phyloP scores from a whole-genome alignment of 1,284 basidiomycete species.

The Cryptococcus sp. region DNA sequence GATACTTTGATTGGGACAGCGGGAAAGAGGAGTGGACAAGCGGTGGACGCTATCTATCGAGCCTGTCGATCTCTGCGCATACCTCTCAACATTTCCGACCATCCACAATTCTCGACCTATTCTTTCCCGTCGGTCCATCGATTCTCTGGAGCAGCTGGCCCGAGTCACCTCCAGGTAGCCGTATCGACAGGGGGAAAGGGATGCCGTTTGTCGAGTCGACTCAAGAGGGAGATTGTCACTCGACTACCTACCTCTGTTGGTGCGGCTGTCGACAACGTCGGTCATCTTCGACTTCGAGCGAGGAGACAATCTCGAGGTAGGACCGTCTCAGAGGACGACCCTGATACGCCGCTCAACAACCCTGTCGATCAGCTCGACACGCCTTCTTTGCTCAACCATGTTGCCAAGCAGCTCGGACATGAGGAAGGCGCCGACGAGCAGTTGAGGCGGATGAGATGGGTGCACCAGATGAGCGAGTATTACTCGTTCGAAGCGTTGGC shows the following conservation, averaged over 20 bases:
- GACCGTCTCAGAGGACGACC: constrained; percentile 48
- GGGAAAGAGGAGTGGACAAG: constrained; percentile 50
- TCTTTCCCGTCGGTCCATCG: constrained; percentile 83
- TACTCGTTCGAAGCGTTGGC: constrained; percentile 80
- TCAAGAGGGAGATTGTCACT: constrained; percentile 76
- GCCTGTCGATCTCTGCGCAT: constrained; percentile 59
- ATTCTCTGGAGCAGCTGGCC: constrained; percentile 51
- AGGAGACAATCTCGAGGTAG: constrained; percentile 43
- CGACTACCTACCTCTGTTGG: constrained; percentile 70
- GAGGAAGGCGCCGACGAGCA: constrained; percentile 49
- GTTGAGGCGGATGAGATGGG: constrained; percentile 73
- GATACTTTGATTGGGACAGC: constrained; percentile 53
- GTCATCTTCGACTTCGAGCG: constrained; percentile 61
- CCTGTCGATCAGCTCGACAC: constrained; percentile 63
- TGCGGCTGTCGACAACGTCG: constrained; percentile 69
- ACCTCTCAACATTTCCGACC: constrained; percentile 80
- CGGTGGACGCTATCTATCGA: constrained; percentile 55
- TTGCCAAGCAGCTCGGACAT: constrained; percentile 6
- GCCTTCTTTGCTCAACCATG: constrained; percentile 18
- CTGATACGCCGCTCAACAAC: constrained; percentile 62
- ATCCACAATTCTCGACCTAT: constrained; percentile 81
- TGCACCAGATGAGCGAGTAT: constrained; percentile 87
- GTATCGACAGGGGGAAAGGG: constrained; percentile 90
- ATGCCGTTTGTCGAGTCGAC: constrained; percentile 73
- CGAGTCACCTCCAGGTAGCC: constrained; percentile 71